Evolutionary conservation across 2,329 filamentous ascomycete species (phyloP).

Genomic region (Colletotrichum tropicale): DNA sequence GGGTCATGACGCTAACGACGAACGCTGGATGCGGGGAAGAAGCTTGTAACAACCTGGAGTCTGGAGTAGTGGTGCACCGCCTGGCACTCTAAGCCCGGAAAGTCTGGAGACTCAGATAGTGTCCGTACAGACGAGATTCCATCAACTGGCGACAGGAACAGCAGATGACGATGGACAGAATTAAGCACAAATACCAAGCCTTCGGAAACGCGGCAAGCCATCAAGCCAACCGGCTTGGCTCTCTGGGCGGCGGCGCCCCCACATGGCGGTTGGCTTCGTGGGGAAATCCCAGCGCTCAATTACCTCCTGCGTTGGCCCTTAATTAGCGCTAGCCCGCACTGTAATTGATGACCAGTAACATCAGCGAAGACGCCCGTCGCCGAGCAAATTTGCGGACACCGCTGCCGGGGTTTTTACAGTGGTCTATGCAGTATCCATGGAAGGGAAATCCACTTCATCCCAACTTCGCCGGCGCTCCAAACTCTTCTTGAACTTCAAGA

Average conservation of each 20-base stretch:
- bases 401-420: background rate
- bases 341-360: background rate
- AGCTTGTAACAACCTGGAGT: background rate
- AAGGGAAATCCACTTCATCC: background rate
- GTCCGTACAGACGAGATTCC: background rate
- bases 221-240: constrained; percentile 13
- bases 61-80: background rate
- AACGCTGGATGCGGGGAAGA: background rate
- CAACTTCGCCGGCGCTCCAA: background rate
- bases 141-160: background rate
- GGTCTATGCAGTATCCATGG: background rate
- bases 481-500: background rate
- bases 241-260: background rate
- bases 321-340: constrained; percentile 13
- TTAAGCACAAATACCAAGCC: constrained; percentile 8
- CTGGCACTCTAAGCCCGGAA: background rate
- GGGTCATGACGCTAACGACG: background rate
- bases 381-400: background rate
- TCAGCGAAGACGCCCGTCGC: background rate
- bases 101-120: background rate
- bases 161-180: background rate
- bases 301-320: background rate
- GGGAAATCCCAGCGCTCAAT: background rate
- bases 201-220: constrained; percentile 6
- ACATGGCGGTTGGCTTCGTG: background rate